Evolutionary conservation across 495 filamentous ascomycete genomes (phyloP).

Genomic region (Penicillium pulvis): DNA sequence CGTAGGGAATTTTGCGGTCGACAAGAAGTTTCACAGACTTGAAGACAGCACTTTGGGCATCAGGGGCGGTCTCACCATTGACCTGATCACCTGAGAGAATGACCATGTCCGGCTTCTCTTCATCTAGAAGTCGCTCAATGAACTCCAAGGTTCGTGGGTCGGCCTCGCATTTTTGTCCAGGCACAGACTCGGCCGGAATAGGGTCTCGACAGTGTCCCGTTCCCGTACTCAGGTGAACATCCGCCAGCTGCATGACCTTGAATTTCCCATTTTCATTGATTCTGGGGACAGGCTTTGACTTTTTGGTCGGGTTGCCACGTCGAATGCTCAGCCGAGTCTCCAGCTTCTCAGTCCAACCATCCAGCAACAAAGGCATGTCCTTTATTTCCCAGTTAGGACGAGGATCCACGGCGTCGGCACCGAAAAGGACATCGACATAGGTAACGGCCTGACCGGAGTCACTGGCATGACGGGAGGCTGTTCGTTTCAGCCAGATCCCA

Average conservation of each 20-base stretch:
- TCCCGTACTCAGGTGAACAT: slow-evolving; percentile 90
- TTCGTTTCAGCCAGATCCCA: slow-evolving; percentile 87
- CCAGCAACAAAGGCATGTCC: slow-evolving; percentile 68
- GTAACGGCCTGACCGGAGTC: slow-evolving; percentile 80
- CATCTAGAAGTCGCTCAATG: slow-evolving; percentile 75
- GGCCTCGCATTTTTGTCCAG: slow-evolving; percentile 82
- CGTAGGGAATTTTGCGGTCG: slow-evolving; percentile 86
- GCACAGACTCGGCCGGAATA: slow-evolving; percentile 63
- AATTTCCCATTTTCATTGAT: slow-evolving; percentile 90
- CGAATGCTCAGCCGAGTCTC: slow-evolving; percentile 74
- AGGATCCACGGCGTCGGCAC: slow-evolving; percentile 89
- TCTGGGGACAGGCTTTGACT: slow-evolving; percentile 66
- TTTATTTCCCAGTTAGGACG: slow-evolving; percentile 78
- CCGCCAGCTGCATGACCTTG: slow-evolving; percentile 93
- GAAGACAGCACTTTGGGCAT: slow-evolving; percentile 91
- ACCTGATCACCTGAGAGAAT: slow-evolving; percentile 92
- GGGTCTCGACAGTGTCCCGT: slow-evolving; percentile 82
- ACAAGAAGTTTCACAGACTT: slow-evolving; percentile 88
- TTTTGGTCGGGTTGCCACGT: slow-evolving; percentile 61
- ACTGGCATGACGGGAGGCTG: slow-evolving; percentile 71
- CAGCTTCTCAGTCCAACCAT: slow-evolving; percentile 59
- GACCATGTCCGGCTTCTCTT: slow-evolving; percentile 90
- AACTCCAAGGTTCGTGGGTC: slow-evolving; percentile 92
- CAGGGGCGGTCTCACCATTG: slow-evolving; percentile 88
- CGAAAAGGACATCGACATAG: slow-evolving; percentile 87